Conservation (phyloP, 1,284 basidiomycete species). For the Xerocomus amazonicus region DNA sequence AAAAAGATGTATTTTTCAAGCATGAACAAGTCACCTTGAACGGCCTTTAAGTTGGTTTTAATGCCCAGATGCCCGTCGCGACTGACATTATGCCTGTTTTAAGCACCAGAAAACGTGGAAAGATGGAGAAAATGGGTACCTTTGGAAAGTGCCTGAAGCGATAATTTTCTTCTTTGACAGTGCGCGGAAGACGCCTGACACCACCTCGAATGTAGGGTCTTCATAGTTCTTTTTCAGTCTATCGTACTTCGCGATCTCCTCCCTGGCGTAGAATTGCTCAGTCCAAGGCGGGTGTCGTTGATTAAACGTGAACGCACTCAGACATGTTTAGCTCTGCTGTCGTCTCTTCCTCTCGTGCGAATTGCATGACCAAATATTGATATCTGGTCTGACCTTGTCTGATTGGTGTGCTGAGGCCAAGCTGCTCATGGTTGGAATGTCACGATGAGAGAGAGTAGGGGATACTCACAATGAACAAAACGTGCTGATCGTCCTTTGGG, state of each 20-base stretch:
- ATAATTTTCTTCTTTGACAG: conserved; percentile 91
- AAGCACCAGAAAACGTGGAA: conserved; percentile 2
- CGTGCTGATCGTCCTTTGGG: conserved; percentile 96
- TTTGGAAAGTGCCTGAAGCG: conserved; percentile 80
- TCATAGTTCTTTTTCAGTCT: conserved; percentile 90
- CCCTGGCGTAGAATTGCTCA: conserved; percentile 40
- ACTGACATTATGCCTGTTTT: conserved; percentile 35
- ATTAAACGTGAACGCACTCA: conserved; percentile 57
- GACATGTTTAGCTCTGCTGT: conserved; percentile 93
- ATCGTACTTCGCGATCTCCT: conserved; percentile 73
- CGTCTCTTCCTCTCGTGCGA: conserved; percentile 94
- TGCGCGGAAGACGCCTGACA: conserved; percentile 92
- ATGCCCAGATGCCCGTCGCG: conserved; percentile 77
- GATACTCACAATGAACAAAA: conserved; percentile 82
- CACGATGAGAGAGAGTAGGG: neutral
- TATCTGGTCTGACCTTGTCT: conserved; percentile 98
- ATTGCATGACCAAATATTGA: conserved; percentile 97
- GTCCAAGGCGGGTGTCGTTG: neutral
- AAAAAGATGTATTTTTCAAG: conserved; percentile 98
- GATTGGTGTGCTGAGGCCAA: conserved; percentile 89
- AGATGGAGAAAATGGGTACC: conserved; percentile 42
- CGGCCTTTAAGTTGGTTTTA: conserved; percentile 97
- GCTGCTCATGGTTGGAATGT: conserved; percentile 39
- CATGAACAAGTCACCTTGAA: conserved; percentile 96
- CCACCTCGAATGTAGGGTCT: conserved; percentile 92